phyloP scores from a whole-genome alignment of 164 flowering plant genomes.

The Cinnamomum chago region DNA sequence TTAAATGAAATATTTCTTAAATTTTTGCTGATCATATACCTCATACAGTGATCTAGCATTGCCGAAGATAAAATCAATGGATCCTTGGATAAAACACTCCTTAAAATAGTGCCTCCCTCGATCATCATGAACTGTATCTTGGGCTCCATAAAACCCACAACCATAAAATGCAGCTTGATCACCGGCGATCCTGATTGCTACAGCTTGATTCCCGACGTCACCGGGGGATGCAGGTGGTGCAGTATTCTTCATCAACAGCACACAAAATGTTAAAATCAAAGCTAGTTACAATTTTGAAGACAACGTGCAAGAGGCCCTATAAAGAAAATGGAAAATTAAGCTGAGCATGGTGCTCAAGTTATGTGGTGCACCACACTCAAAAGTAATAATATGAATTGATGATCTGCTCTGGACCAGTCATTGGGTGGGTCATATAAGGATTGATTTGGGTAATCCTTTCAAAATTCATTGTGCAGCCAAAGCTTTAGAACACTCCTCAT shows the following conservation, averaged over 20 bases:
- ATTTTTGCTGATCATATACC: constrained; percentile 29
- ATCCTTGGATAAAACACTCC: constrained; percentile 69
- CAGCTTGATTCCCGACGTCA: constrained; percentile 63
- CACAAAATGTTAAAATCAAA: background rate
- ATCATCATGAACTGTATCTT: constrained; percentile 78
- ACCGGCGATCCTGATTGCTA: constrained; percentile 63
- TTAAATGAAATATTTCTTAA: no score
- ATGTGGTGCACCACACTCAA: background rate
- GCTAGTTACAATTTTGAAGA: background rate
- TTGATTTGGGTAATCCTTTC: background rate
- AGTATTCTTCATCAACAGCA: constrained; percentile 41
- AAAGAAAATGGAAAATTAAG: background rate
- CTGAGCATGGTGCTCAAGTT: background rate
- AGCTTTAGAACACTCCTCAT: background rate
- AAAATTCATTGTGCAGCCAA: background rate
- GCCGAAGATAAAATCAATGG: constrained; percentile 85
- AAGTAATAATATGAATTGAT: background rate
- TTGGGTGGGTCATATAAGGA: background rate
- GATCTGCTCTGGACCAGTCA: background rate
- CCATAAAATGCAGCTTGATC: constrained; percentile 77
- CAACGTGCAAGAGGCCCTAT: background rate
- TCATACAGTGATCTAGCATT: constrained; percentile 58
- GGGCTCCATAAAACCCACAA: constrained; percentile 86
- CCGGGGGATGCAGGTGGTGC: constrained; percentile 71
- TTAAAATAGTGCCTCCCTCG: constrained; percentile 65